A percentile compares a stretch with the other conserved stretches of the same genome.
phyloP scores from a whole-genome alignment of 2,329 filamentous ascomycete genomes.

The Penicillium corylophilum region DNA sequence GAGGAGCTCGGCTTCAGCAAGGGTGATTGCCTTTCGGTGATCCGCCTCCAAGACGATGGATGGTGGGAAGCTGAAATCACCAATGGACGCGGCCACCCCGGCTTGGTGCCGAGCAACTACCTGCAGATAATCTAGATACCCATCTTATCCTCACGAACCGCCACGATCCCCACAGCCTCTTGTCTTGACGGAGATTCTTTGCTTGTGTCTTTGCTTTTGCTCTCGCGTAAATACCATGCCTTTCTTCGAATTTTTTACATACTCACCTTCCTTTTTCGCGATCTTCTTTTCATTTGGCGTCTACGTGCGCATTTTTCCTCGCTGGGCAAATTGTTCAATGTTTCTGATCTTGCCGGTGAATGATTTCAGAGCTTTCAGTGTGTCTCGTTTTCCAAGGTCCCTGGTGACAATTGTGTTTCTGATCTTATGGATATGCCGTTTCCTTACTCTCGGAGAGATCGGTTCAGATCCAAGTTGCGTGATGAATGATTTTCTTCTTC shows the following conservation, averaged over 20 bases:
- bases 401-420: constrained; percentile 2
- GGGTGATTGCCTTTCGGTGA: constrained; percentile 83
- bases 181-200: constrained; percentile 18
- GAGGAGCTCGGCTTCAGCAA: constrained; percentile 92
- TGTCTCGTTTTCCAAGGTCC: constrained; percentile 1
- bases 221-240: constrained; percentile 24
- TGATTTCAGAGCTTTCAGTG: constrained; percentile 16
- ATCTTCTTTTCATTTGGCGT: constrained; percentile 8
- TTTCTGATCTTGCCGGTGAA: constrained; percentile 7
- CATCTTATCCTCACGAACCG: constrained; percentile 25
- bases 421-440: background rate
- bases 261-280: constrained; percentile 18
- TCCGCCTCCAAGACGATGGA: constrained; percentile 91
- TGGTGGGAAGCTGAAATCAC: constrained; percentile 99
- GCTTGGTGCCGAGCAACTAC: constrained; percentile 67
- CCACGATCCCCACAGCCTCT: constrained; percentile 21
- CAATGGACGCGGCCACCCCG: constrained; percentile 47
- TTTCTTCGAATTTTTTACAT: constrained; percentile 18
- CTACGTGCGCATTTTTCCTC: constrained; percentile 8
- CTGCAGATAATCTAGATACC: constrained; percentile 55
- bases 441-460: constrained; percentile 6
- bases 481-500: constrained; percentile 8
- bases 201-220: constrained; percentile 12
- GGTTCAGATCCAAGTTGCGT: constrained; percentile 18
- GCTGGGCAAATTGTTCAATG: constrained; percentile 10